Base-by-base conservation (phyloP, 257 asterid genomes). In the Nicotiana obtusifolia region DNA sequence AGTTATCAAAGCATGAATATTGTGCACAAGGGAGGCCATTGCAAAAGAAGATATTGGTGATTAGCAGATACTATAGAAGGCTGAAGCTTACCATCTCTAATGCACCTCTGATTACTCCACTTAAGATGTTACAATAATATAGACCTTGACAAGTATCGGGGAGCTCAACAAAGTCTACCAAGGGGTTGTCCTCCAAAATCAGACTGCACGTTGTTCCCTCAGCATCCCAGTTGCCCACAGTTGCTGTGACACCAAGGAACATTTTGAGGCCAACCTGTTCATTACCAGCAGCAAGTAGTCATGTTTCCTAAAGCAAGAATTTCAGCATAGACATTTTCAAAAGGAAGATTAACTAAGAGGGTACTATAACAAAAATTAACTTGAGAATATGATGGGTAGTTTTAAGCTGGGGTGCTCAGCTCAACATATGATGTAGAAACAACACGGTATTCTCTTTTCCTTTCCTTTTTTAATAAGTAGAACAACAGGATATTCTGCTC, bases 81-180 rank as follows among this genome's bases (percentile, higher is more conserved):
- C 59, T 53, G 52, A 83, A 84, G 80, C 94, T 90, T 81, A 96
- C 99, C 99, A 94, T 96, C 90, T 96, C 98, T 69, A 96, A 88
- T 64, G 99, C 97, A 84, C 99, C 99, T 81, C 94, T 86, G 85
- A 96, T 85, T 76, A 96, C 98, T 82, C 98, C 99, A 86, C 98
- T 94, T 64, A 96, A 82, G 81, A 96, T 89, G 85, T 96, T 96
- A 94, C 99, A 94, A 53, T 96, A 96, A 67, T 89, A 86, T 81
- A 96, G 93, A 83, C 99, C 98, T 87, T 96, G 99, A 84, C 98
- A 96, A 65, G 94, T 94, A 83, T 94, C 98, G 64, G 98, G 99
- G 83, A 94, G 97, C 90, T 96, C 99, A 77, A 96, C 98, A 86
- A 96, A 96, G 86, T 96, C 99, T 64, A 94, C 98, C 81, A 94